phyloP scores from a whole-genome alignment of 306 rosid species.

The Phaseolus lunatus region DNA sequence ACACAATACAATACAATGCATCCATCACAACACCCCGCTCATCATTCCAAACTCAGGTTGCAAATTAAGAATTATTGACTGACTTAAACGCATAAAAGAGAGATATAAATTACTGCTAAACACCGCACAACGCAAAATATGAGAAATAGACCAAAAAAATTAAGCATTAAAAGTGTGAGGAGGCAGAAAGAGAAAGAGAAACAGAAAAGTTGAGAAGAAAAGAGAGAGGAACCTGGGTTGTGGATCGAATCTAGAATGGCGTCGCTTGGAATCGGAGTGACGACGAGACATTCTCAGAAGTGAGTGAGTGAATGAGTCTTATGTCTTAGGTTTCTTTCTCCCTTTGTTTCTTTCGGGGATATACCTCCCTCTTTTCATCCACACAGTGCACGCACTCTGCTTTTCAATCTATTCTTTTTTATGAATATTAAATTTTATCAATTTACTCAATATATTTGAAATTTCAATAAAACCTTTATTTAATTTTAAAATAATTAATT shows the following conservation, averaged over 20 bases:
- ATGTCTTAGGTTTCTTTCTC: neutral
- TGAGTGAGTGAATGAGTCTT: neutral
- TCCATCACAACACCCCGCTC: neutral
- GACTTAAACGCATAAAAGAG: neutral
- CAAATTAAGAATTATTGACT: neutral
- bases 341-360: neutral
- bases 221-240: conserved; percentile 50
- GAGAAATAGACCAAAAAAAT: neutral
- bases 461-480: neutral
- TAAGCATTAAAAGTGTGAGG: too few relatives aligned
- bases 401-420: neutral
- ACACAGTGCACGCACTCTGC: neutral
- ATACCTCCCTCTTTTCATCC: neutral
- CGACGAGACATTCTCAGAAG: conserved; percentile 61
- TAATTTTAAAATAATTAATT: neutral
- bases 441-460: neutral
- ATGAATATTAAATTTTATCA: neutral
- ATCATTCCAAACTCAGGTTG: neutral
- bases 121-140: neutral
- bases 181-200: neutral
- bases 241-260: conserved; percentile 69
- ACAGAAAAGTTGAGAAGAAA: neutral
- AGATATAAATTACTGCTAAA: too few relatives aligned
- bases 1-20: neutral
- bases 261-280: conserved; percentile 68